Conservation (phyloP, 768 basidiomycete species). For the Boletales sp. region DNA sequence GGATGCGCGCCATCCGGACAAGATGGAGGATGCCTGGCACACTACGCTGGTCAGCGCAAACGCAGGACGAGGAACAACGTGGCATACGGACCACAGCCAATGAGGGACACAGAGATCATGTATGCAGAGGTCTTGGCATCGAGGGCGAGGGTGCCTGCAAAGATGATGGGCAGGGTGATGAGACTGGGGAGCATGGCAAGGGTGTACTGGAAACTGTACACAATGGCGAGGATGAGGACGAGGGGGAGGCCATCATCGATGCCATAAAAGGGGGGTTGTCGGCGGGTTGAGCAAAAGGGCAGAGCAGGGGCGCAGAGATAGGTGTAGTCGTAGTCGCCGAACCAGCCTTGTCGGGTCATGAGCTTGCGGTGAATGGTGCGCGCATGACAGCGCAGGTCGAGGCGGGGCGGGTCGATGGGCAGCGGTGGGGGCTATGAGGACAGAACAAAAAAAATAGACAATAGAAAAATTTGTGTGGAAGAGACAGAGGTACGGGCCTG, state of each 20-base stretch:
- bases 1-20: constrained; percentile 73
- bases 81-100: constrained; percentile 62
- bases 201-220: constrained; percentile 71
- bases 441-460: too few species aligned
- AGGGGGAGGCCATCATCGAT: constrained; percentile 71
- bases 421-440: too few species aligned
- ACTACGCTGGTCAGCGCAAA: too few species aligned
- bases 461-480: too few species aligned
- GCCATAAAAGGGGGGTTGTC: constrained; percentile 72
- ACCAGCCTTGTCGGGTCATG: constrained; percentile 63
- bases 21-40: constrained; percentile 65
- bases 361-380: constrained; percentile 31
- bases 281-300: too few species aligned
- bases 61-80: not conserved
- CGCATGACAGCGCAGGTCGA: too few species aligned
- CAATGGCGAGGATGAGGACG: constrained; percentile 64
- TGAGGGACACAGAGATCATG: constrained; percentile 20
- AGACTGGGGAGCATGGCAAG: constrained; percentile 82
- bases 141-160: too few species aligned
- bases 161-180: constrained; percentile 82
- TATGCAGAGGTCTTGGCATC: too few species aligned
- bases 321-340: constrained; percentile 80
- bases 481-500: too few species aligned
- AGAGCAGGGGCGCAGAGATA: constrained; percentile 69
- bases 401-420: too few species aligned